A percentile compares a stretch with the other conserved stretches of the same genome.
Evolutionary conservation across 306 rosid species (phyloP).

Genomic region (Alnus rubra): DNA sequence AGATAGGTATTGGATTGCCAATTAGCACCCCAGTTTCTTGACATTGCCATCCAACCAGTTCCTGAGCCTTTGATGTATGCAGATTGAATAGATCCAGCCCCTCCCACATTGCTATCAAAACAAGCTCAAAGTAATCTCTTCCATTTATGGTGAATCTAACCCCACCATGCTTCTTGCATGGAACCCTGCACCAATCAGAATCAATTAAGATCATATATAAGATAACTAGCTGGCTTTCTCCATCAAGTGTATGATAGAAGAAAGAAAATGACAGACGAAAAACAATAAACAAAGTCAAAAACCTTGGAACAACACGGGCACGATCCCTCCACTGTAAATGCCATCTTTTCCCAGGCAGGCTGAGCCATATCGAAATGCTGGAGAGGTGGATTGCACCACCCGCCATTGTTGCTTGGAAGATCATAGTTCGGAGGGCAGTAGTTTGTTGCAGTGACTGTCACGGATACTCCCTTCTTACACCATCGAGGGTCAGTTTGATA

Average conservation of each 20-base stretch:
- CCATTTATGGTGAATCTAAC: conserved; percentile 78
- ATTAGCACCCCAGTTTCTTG: conserved; percentile 87
- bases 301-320: conserved; percentile 89
- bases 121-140: conserved; percentile 86
- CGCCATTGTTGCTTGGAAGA: conserved; percentile 73
- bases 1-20: conserved; percentile 89
- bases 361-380: conserved; percentile 96
- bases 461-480: conserved; percentile 74
- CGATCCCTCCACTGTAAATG: conserved; percentile 82
- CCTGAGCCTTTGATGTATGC: conserved; percentile 66
- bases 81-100: conserved; percentile 70
- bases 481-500: conserved; percentile 59
- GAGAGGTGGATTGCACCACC: conserved; percentile 99
- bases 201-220: not conserved
- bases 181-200: conserved; percentile 47
- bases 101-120: conserved; percentile 77
- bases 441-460: conserved; percentile 79
- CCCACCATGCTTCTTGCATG: conserved; percentile 76
- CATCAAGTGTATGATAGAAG: too few species aligned
- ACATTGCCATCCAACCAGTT: conserved; percentile 67
- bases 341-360: conserved; percentile 93
- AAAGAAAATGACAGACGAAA: not conserved
- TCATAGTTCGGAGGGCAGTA: conserved; percentile 86
- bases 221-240: too few species aligned
- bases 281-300: not conserved